A percentile compares a stretch with the other conserved stretches of the same genome.
Conservation (phyloP, 2,329 filamentous ascomycete genomes). For the Biscogniauxia marginata region DNA sequence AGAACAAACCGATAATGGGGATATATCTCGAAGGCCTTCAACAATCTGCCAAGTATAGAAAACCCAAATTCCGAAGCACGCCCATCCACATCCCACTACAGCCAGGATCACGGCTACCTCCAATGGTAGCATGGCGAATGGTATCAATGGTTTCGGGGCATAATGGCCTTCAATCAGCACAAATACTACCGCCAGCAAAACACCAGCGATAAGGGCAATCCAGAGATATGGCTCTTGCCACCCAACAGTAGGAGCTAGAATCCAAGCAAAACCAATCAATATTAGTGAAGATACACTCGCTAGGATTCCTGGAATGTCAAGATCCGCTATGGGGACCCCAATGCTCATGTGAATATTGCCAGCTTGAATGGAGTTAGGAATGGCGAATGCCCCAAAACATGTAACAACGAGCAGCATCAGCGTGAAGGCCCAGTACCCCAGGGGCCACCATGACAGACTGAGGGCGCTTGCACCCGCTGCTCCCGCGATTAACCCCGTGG, state of each 20-base stretch:
- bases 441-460: conserved; percentile 46
- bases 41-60: conserved; percentile 44
- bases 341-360: conserved; percentile 13
- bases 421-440: conserved; percentile 45
- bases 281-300: conserved; percentile 55
- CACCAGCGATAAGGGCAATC: conserved; percentile 55
- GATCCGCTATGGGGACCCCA: conserved; percentile 23
- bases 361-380: conserved; percentile 33
- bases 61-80: conserved; percentile 40
- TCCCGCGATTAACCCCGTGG: conserved; percentile 45
- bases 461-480: conserved; percentile 42
- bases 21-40: conserved; percentile 27
- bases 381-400: conserved; percentile 30
- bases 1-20: conserved; percentile 31
- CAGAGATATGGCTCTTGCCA: conserved; percentile 59
- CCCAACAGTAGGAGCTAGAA: conserved; percentile 59
- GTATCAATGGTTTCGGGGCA: conserved; percentile 47
- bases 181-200: conserved; percentile 54
- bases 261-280: conserved; percentile 67
- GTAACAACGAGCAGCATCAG: conserved; percentile 36
- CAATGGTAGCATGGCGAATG: conserved; percentile 42
- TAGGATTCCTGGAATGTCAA: conserved; percentile 41
- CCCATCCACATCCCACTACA: conserved; percentile 42
- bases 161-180: conserved; percentile 51
- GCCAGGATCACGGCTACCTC: conserved; percentile 46